Evolutionary conservation across 768 basidiomycete species (phyloP).

Genomic region (Tubosaeta sp.): DNA sequence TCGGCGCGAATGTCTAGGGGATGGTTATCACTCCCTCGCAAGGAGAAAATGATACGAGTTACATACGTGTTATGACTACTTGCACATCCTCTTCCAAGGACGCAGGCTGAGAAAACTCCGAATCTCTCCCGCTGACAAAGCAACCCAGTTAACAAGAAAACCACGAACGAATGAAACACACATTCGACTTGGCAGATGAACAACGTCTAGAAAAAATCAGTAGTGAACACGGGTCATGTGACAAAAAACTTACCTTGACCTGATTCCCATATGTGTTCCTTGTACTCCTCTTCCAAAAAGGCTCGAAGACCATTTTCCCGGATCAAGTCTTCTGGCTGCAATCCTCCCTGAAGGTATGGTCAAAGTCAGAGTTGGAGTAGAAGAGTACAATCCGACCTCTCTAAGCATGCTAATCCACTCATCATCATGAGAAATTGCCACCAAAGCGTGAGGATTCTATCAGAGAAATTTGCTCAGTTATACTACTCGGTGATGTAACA

Average conservation of each 20-base stretch:
- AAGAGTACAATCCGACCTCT: neutral
- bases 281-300: neutral
- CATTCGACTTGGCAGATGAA: conserved; percentile 1
- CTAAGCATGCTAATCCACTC: conserved; percentile 9
- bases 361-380: neutral
- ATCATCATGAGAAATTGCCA: conserved; percentile 9
- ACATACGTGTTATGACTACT: neutral
- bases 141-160: neutral
- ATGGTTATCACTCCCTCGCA: neutral
- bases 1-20: conserved; percentile 10
- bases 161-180: neutral
- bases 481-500: neutral
- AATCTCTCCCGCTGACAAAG: neutral
- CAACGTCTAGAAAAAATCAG: neutral
- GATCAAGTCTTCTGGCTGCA: neutral
- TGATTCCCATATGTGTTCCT: neutral
- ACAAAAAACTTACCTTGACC: neutral
- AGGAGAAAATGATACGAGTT: neutral
- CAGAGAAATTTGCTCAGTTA: neutral
- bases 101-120: neutral
- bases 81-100: neutral
- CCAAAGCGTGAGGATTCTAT: neutral
- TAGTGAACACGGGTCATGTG: neutral
- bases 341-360: neutral
- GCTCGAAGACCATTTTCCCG: neutral